These are phyloP conservation scores for Phytophthora colocasiae DNA, from an alignment of 352 stramenopile genomes.

Conservation along the genomic window DNA sequence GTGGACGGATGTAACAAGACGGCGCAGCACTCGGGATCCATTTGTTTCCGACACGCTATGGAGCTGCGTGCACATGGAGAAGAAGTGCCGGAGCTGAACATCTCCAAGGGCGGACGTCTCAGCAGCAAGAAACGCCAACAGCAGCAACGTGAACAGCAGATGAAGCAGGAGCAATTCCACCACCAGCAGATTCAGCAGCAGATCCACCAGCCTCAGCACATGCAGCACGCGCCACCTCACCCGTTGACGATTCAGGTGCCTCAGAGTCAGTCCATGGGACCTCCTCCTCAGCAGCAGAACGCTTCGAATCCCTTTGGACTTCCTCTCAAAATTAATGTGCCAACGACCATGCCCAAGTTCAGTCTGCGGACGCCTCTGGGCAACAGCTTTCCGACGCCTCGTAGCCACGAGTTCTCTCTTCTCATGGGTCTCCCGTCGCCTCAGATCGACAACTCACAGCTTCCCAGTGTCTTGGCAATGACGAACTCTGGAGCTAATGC, in stretches of 20 bases:
- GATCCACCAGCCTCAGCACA: conserved; percentile 47
- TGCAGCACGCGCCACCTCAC: conserved; percentile 35
- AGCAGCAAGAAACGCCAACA: conserved; percentile 80
- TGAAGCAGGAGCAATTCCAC: conserved; percentile 83
- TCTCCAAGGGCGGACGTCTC: conserved; percentile 74
- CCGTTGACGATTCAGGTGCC: conserved; percentile 41
- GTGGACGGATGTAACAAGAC: conserved; percentile 86
- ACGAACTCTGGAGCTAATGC: conserved; percentile 48
- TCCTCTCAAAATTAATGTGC: conserved; percentile 79
- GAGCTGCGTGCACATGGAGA: conserved; percentile 75
- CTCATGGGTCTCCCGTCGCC: conserved; percentile 72
- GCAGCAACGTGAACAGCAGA: conserved; percentile 69
- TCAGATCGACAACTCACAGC: conserved; percentile 80
- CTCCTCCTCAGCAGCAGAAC: conserved; percentile 31
- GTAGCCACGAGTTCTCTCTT: conserved; percentile 73
- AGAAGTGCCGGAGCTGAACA: conserved; percentile 77
- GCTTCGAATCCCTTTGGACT: conserved; percentile 63
- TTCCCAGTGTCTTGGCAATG: conserved; percentile 76
- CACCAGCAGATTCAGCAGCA: conserved; percentile 78
- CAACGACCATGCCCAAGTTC: conserved; percentile 75
- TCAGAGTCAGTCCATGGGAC: conserved; percentile 37
- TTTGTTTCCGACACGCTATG: conserved; percentile 83
- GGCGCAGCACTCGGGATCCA: conserved; percentile 77
- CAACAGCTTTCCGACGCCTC: conserved; percentile 73
- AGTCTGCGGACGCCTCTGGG: conserved; percentile 64